Percentiles rank a stretch among this genome's conserved stretches.
These are phyloP conservation scores for Candida alai DNA, from an alignment of 805 yeast genomes.

Conservation along the genomic window DNA sequence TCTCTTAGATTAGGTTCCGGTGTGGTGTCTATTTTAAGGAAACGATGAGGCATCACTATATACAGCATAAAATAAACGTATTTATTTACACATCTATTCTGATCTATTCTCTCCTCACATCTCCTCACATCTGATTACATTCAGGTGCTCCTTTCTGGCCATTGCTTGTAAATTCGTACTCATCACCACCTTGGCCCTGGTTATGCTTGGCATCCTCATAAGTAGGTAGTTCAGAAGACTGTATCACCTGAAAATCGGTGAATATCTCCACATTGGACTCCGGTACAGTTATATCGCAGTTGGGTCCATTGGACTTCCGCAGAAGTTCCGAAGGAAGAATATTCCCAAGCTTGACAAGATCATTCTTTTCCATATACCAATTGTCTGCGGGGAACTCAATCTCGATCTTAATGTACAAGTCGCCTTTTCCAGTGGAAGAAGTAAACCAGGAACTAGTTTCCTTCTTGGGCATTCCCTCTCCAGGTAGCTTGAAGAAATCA, in stretches of 20 bases:
- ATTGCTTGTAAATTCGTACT: conserved; percentile 6
- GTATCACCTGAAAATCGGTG: conserved; percentile 29
- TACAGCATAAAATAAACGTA: background rate
- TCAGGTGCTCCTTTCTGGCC: conserved; percentile 15
- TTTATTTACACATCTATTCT: background rate
- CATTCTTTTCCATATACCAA: conserved; percentile 78
- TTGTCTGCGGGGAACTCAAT: conserved; percentile 81
- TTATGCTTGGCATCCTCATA: conserved; percentile 19
- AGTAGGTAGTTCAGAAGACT: conserved; percentile 24
- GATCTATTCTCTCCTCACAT: background rate
- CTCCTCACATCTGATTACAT: conserved; percentile 32
- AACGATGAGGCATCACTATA: background rate
- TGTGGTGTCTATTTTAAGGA: conserved; percentile 1
- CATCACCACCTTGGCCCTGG: background rate
- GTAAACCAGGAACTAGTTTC: conserved; percentile 28
- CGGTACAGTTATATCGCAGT: conserved; percentile 22
- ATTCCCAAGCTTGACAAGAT: conserved; percentile 49
- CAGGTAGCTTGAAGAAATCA: conserved; percentile 56
- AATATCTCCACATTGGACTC: conserved; percentile 37
- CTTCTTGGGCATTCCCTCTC: conserved; percentile 82
- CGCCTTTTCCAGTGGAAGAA: conserved; percentile 46
- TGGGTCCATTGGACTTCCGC: conserved; percentile 20
- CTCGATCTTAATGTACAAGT: conserved; percentile 63
- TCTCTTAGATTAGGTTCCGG: conserved; percentile 25
- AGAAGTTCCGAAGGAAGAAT: conserved; percentile 46